Evolutionary conservation across 192 early-diverging fungal genomes (phyloP), one percentile per base, ranked within the genome.

Genomic region (Podila verticillata): DNA sequence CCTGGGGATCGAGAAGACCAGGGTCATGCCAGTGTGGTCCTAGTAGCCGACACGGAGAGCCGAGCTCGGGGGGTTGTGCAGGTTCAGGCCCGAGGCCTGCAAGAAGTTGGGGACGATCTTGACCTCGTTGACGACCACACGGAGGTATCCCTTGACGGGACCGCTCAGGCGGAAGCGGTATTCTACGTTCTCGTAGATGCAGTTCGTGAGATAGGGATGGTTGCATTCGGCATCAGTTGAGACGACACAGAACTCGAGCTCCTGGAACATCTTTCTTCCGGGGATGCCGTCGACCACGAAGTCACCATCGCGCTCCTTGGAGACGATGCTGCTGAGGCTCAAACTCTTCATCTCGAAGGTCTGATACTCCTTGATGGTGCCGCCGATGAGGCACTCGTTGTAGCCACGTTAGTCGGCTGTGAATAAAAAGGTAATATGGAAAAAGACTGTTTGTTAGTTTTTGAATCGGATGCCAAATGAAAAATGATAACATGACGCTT

Each of bases 121-220:
- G 56, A 68, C 34, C 1, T 35, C 12, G 51, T 39, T 19, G 22
- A 24, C 66, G 30, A 30, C 10, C 28, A 68, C 36, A 19, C 56
- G 30, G 57, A 68, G 66, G 35, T 67, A 67, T 47, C 66, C 66
- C 51, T 57, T 7, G 22, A 59, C 28, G 34, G 66, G 66, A 22
- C 35, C 17, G 12, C 47, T 48, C 0, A 60, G 30, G 19, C 58
- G 59, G 58, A 69, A 60, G 20, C 67, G 67, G 26, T 69, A 69
- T 31, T 69, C 67, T 5, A 69, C 67, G 44, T 69, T 69, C 15
- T 69, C 28, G 67, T 61, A 69, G 58, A 69, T 61, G 57, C 67
- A 69, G 59, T 69, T 26, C 26, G 67, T 48, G 19, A 47, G 47
- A 12, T 31, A 48, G 47, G 57, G 35, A n/a, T 36, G 57, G 67